A percentile compares a stretch with the other conserved stretches of the same genome.
Conservation (phyloP, 768 basidiomycete genomes). For the Boletus subparvulus region DNA sequence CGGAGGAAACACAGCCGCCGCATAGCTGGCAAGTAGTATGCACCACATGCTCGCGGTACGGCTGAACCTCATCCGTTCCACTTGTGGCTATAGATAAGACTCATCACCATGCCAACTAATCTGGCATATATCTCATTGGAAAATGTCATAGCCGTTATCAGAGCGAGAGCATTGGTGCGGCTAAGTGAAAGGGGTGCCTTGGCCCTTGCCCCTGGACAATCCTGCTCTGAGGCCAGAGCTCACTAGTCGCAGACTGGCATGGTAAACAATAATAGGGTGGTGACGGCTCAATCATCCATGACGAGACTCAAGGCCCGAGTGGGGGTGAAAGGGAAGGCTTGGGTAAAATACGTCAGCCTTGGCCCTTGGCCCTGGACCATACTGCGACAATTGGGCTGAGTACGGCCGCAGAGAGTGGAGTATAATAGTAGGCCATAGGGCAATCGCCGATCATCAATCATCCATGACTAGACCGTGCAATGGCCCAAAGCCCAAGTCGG, state of each 20-base stretch:
- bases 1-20: background rate
- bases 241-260: background rate
- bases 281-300: background rate
- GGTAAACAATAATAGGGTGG: background rate
- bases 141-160: background rate
- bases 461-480: background rate
- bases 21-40: background rate
- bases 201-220: too few relatives aligned
- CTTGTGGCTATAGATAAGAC: background rate
- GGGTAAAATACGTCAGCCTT: background rate
- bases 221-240: background rate
- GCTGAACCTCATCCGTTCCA: background rate
- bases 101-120: constrained; percentile 8
- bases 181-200: too few relatives aligned
- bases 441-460: too few relatives aligned
- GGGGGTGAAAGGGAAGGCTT: background rate
- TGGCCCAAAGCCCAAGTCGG: background rate
- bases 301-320: background rate
- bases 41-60: background rate
- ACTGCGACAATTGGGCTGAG: too few relatives aligned
- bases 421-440: background rate
- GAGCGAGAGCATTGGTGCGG: background rate
- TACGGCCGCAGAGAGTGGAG: background rate
- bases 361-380: too few relatives aligned
- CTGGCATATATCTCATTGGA: background rate